Evolutionary conservation across 2,329 filamentous ascomycete genomes (phyloP), one percentile per base, ranked within the genome.

Genomic region (Ceratocystis huliohia): DNA sequence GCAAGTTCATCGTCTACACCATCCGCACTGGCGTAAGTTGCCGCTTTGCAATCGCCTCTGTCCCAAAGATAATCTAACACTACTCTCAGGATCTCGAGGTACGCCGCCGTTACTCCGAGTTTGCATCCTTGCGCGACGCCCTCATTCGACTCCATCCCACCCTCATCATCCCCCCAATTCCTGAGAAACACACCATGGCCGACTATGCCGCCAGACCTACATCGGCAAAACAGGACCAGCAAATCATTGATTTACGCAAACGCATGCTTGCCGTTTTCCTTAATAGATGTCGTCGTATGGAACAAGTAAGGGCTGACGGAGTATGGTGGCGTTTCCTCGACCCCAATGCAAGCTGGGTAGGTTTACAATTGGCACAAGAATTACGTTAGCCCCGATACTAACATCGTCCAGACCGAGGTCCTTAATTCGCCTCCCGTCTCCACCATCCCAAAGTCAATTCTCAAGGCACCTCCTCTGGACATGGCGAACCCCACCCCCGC

Each of bases 241-340:
- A 93, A 68, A 99, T 97, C 59, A 99, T 99, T 70, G 94, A 99
- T 73, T 79, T 97, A 70, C 85, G 94, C 68, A 97, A 97, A 79
- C 89, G 94, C 72, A 99, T 99, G 94, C 76, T 99, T 65, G 88
- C 89, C 3, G 94, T 97, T 0, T 99, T 99, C 72, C 75, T 99
- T 63, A 99, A 99, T 73, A 83, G 94, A 62, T 99, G 94, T 76
- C 84, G 92, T 70, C 85, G 86, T 69, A 97, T 97, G 93, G 89
- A 93, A 72, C 87, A 93, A 67, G 87, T 99, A 33, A 83, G 91
- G 65, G 89, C 91, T 68, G 94, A 99, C 73, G 93, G 93, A 2
- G 92, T 99, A 30, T 96, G 92, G 86, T 96, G 93, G 92, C 88
- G 91, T 70, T 99, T 99, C 73, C 81, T 99, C 44, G 94, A 99